A percentile compares a stretch with the other conserved stretches of the same genome.
These are phyloP conservation scores for Dalechampia spathulata DNA, from an alignment of 441 rosid genomes.

Conservation along the genomic window DNA sequence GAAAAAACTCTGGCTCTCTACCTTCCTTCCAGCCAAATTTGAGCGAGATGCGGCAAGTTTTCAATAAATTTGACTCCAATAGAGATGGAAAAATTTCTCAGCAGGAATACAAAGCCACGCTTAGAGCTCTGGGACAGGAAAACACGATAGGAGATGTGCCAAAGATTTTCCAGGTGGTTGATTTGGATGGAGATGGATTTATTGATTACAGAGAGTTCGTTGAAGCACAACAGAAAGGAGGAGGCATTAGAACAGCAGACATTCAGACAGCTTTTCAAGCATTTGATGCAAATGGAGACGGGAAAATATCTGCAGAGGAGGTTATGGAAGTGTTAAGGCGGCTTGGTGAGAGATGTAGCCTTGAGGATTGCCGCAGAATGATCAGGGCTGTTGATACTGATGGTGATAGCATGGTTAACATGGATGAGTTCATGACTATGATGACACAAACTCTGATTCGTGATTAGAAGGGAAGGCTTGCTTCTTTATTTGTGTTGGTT, in stretches of 20 bases:
- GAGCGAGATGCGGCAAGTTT: conserved; percentile 58
- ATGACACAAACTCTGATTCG: conserved; percentile 36
- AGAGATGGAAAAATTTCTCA: conserved; percentile 82
- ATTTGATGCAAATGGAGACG: conserved; percentile 67
- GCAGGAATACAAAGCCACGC: conserved; percentile 63
- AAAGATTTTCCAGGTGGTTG: conserved; percentile 57
- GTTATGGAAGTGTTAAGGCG: conserved; percentile 52
- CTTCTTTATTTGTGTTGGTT: background rate
- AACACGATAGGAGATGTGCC: conserved; percentile 37
- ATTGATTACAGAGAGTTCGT: conserved; percentile 74
- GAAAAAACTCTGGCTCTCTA: conserved; percentile 35
- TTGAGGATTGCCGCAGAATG: conserved; percentile 70
- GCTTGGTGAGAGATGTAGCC: conserved; percentile 69
- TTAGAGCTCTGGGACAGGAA: conserved; percentile 58
- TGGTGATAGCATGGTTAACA: conserved; percentile 62
- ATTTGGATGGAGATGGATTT: conserved; percentile 79
- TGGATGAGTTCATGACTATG: conserved; percentile 81
- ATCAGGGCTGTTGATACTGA: conserved; percentile 67
- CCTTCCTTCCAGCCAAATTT: conserved; percentile 42
- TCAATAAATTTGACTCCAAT: conserved; percentile 58
- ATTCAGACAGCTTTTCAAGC: conserved; percentile 51
- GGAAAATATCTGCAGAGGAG: conserved; percentile 78
- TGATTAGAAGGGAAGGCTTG: background rate
- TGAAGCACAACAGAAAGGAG: conserved; percentile 54
- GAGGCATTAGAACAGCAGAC: conserved; percentile 50